phyloP scores from a whole-genome alignment of 2,329 filamentous ascomycete species.

The Cryphonectria radicalis region DNA sequence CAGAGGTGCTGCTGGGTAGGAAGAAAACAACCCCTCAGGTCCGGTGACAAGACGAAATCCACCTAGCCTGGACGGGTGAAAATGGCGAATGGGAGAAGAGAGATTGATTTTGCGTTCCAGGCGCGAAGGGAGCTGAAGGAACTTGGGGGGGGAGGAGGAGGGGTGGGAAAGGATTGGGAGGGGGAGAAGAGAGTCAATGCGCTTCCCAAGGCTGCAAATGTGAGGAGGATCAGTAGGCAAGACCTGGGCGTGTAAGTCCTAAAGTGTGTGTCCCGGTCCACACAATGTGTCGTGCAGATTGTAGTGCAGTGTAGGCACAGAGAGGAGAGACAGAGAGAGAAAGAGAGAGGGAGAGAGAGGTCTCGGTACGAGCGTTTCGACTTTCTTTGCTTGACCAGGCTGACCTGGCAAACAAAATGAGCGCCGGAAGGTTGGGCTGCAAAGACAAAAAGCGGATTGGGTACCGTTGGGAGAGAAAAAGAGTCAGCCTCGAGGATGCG shows the following conservation, averaged over 20 bases:
- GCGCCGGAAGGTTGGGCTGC: conserved; percentile 23
- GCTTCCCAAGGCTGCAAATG: not conserved
- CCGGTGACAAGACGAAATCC: not conserved
- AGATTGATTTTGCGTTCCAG: not conserved
- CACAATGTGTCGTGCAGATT: not conserved
- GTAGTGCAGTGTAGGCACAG: conserved; percentile 14
- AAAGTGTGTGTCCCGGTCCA: not conserved
- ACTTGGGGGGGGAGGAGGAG: not conserved
- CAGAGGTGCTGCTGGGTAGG: not conserved
- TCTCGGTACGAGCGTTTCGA: conserved; percentile 12
- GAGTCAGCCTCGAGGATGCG: conserved; percentile 16
- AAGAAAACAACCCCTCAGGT: not conserved
- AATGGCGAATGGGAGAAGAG: not conserved
- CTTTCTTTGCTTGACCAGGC: conserved; percentile 16
- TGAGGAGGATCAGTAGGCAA: not conserved
- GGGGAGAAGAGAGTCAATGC: not conserved
- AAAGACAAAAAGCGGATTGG: conserved; percentile 18
- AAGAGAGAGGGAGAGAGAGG: not conserved
- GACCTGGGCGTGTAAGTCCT: conserved; percentile 10
- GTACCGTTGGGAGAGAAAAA: conserved; percentile 17
- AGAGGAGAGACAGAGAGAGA: too few relatives aligned
- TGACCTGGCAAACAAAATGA: conserved; percentile 15
- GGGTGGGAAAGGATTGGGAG: too few relatives aligned
- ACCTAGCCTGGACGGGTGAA: not conserved
- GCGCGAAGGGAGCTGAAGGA: not conserved